These are phyloP conservation scores for Elongisporangium anandrum DNA, from an alignment of 352 stramenopile species.

Conservation along the genomic window DNA sequence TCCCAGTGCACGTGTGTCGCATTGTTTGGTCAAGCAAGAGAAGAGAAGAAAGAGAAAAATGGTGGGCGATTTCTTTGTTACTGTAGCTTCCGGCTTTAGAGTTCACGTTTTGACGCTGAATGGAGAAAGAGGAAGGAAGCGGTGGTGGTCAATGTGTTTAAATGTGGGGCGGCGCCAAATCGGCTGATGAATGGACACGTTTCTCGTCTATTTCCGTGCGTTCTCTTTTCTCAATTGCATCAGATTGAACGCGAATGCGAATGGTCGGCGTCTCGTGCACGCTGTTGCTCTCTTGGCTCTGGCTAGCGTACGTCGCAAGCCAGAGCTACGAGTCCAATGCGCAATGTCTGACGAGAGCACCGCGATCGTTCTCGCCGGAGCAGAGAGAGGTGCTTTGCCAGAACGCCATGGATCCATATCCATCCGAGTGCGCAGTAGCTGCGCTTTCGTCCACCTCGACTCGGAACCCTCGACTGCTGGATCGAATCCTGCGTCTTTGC, in stretches of 20 bases:
- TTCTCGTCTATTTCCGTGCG: too few species aligned
- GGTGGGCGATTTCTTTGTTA: conserved; percentile 3
- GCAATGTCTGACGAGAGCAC: conserved; percentile 23
- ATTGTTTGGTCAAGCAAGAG: background rate
- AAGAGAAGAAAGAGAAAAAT: conserved; percentile 2
- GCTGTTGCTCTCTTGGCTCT: too few species aligned
- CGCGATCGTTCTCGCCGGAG: conserved; percentile 18
- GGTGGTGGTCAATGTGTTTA: too few species aligned
- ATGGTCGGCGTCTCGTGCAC: too few species aligned
- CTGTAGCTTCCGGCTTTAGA: conserved; percentile 2
- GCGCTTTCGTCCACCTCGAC: background rate
- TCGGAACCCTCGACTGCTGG: conserved; percentile 5
- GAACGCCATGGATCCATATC: background rate
- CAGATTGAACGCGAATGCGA: too few species aligned
- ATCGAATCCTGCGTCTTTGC: conserved; percentile 25
- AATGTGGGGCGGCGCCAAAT: too few species aligned
- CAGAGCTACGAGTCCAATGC: background rate
- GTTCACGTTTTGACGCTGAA: conserved; percentile 1
- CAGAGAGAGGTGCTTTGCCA: conserved; percentile 26
- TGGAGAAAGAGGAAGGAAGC: too few species aligned
- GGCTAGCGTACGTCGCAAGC: too few species aligned
- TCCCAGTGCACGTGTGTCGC: too few species aligned
- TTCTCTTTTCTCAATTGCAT: too few species aligned
- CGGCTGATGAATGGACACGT: too few species aligned
- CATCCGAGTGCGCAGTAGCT: background rate